Percentiles rank a stretch among this genome's conserved stretches.
These are phyloP conservation scores for Saxispiralis lemnorum DNA, from an alignment of 495 filamentous ascomycete genomes.

Conservation along the genomic window DNA sequence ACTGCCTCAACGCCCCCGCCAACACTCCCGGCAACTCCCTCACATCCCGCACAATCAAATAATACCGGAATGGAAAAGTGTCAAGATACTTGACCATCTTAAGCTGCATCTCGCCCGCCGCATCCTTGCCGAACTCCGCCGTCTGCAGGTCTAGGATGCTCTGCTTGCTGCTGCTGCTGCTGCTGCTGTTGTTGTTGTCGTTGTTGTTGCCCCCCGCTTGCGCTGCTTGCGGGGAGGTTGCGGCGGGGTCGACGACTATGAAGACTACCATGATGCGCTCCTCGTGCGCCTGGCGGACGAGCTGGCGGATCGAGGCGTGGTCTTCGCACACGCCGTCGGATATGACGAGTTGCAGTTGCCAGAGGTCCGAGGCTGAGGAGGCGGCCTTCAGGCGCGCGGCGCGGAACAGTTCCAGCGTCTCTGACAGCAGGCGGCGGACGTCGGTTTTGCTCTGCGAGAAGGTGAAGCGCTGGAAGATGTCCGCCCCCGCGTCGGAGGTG, in stretches of 20 bases:
- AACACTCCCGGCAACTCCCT: constrained; percentile 76
- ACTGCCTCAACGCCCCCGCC: constrained; percentile 76
- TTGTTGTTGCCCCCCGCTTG: too few species aligned
- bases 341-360: constrained; percentile 86
- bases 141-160: constrained; percentile 67
- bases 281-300: constrained; percentile 74
- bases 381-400: constrained; percentile 46
- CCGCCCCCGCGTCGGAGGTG: constrained; percentile 62
- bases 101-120: constrained; percentile 43
- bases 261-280: constrained; percentile 97
- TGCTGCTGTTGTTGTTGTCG: too few species aligned
- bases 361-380: constrained; percentile 58
- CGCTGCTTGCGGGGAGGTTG: constrained; percentile 24
- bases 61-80: constrained; percentile 89
- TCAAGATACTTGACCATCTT: constrained; percentile 76
- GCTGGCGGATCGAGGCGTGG: constrained; percentile 61
- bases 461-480: constrained; percentile 65
- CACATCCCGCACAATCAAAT: constrained; percentile 81
- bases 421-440: constrained; percentile 55
- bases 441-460: constrained; percentile 77
- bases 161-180: constrained; percentile 26
- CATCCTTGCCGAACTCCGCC: constrained; percentile 55
- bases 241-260: constrained; percentile 72
- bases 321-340: constrained; percentile 85
- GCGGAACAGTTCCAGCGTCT: constrained; percentile 65